Evolutionary conservation across 768 basidiomycete genomes (phyloP).

Genomic region (Kockovaella imperatae): DNA sequence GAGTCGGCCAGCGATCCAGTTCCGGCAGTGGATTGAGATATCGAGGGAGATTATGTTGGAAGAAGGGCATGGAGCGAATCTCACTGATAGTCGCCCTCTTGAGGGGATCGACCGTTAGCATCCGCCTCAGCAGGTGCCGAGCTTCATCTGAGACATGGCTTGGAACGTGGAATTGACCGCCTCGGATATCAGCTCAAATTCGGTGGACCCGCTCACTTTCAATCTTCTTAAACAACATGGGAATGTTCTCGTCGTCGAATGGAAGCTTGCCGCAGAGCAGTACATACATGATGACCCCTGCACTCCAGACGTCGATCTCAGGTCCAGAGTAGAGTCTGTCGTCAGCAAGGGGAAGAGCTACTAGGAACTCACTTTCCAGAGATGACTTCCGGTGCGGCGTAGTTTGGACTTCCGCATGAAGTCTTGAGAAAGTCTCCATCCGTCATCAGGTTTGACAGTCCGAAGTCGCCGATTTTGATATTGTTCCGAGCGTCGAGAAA

Average conservation of each 20-base stretch:
- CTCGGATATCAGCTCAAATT: slow-evolving; percentile 45
- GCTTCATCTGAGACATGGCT: slow-evolving; percentile 72
- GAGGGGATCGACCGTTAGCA: slow-evolving; percentile 90
- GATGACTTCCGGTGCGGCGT: slow-evolving; percentile 97
- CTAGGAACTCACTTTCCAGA: slow-evolving; percentile 57
- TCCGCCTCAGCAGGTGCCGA: slow-evolving; percentile 66
- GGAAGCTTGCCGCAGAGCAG: slow-evolving; percentile 92
- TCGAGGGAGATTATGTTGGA: slow-evolving; percentile 70
- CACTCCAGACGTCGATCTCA: slow-evolving; percentile 98
- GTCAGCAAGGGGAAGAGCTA: not conserved
- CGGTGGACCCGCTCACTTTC: slow-evolving; percentile 51
- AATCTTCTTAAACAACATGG: slow-evolving; percentile 86
- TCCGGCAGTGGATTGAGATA: slow-evolving; percentile 76
- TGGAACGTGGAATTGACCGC: slow-evolving; percentile 80
- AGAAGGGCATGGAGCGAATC: slow-evolving; percentile 85
- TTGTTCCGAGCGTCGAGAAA: slow-evolving; percentile 47
- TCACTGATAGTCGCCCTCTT: slow-evolving; percentile 90
- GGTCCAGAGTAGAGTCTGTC: slow-evolving; percentile 78
- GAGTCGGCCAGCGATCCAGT: slow-evolving; percentile 34
- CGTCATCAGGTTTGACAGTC: slow-evolving; percentile 87
- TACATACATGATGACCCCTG: slow-evolving; percentile 97
- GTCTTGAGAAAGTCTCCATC: slow-evolving; percentile 96
- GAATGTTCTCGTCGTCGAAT: slow-evolving; percentile 96
- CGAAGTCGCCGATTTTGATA: slow-evolving; percentile 98
- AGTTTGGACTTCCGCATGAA: slow-evolving; percentile 96